phyloP scores from a whole-genome alignment of 345 rosid genomes.

The Cochlearia excelsa region DNA sequence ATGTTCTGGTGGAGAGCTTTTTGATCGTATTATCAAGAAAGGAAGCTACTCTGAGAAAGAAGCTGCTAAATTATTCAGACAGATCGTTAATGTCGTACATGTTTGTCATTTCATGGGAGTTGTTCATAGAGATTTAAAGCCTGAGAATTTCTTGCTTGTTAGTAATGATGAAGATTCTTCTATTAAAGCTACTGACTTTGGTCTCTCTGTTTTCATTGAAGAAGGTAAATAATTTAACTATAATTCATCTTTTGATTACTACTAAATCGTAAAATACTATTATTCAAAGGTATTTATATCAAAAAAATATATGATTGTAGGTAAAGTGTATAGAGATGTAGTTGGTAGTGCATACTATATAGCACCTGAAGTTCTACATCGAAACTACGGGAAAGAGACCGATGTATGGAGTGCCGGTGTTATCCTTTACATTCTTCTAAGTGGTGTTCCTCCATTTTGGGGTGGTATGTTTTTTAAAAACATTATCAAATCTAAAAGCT shows the following conservation, averaged over 20 bases:
- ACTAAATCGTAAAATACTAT: not conserved
- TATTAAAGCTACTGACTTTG: conserved; percentile 82
- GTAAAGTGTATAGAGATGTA: conserved; percentile 55
- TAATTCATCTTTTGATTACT: not conserved
- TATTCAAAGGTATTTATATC: too few relatives aligned
- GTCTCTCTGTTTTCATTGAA: conserved; percentile 87
- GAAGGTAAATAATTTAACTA: conserved; percentile 45
- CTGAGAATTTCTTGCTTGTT: conserved; percentile 84
- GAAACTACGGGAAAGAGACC: conserved; percentile 77
- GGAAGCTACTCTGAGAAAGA: conserved; percentile 75
- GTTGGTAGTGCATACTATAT: conserved; percentile 89
- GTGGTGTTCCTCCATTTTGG: conserved; percentile 94
- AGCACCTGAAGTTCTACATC: conserved; percentile 83
- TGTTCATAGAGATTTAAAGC: conserved; percentile 87
- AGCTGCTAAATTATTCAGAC: conserved; percentile 68
- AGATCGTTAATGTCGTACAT: conserved; percentile 80
- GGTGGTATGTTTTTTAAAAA: conserved; percentile 51
- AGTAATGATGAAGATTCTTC: conserved; percentile 48
- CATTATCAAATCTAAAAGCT: not conserved
- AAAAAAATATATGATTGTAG: conserved; percentile 35
- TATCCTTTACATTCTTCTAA: conserved; percentile 86
- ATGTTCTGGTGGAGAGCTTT: conserved; percentile 93
- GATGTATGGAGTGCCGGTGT: conserved; percentile 97
- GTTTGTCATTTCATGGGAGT: conserved; percentile 97
- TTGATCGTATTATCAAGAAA: conserved; percentile 72